Conservation (phyloP, 1,139 yeast species). For the Suhomyces terraborum region DNA sequence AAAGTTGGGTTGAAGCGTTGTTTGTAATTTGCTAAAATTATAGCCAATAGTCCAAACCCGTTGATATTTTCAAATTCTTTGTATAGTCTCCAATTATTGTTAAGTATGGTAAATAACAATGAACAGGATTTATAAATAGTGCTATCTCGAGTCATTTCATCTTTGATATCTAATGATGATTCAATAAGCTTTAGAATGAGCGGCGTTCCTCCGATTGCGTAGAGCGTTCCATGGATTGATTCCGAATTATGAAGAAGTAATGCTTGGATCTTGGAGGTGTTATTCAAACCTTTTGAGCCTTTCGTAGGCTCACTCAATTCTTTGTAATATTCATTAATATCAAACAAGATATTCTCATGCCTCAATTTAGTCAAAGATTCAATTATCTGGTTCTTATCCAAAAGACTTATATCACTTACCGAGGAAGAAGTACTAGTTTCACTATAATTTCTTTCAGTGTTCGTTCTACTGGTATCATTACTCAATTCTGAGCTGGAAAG, state of each 20-base stretch:
- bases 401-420: conserved; percentile 4
- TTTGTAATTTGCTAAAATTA: conserved; percentile 35
- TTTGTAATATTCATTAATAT: conserved; percentile 26
- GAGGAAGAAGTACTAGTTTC: background rate
- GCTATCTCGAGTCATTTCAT: conserved; percentile 21
- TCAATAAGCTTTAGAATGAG: conserved; percentile 37
- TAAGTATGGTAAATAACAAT: conserved; percentile 31
- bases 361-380: conserved; percentile 25
- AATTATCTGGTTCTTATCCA: conserved; percentile 27
- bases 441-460: background rate
- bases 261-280: conserved; percentile 2
- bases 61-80: conserved; percentile 47
- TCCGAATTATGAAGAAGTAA: conserved; percentile 26
- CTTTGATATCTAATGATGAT: conserved; percentile 21
- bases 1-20: conserved; percentile 25
- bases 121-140: conserved; percentile 27
- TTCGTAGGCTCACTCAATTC: conserved; percentile 9
- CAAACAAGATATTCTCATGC: conserved; percentile 35
- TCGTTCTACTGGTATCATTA: background rate
- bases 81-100: conserved; percentile 40
- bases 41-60: conserved; percentile 42
- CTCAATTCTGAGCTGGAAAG: background rate
- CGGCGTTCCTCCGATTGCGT: conserved; percentile 41
- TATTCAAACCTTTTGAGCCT: background rate
- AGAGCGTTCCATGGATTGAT: conserved; percentile 36